Evolutionary conservation across 2,329 filamentous ascomycete genomes (phyloP).

Genomic region (Blastomyces silverae): DNA sequence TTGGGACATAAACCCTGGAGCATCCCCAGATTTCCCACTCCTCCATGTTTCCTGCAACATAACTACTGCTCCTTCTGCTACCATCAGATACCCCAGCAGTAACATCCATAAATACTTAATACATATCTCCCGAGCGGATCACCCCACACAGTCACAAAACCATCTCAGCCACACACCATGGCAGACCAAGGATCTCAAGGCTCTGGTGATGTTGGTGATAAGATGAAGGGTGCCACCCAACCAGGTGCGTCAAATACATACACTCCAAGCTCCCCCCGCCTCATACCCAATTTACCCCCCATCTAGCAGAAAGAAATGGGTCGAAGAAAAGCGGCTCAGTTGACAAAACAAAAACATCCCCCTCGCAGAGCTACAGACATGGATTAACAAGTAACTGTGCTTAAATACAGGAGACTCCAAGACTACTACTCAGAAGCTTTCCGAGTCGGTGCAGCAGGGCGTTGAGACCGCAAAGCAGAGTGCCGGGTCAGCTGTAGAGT

Average conservation of each 20-base stretch:
- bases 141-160: not conserved
- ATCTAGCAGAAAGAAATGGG: slow-evolving; percentile 1
- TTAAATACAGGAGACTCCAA: slow-evolving; percentile 20
- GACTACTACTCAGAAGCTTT: slow-evolving; percentile 20
- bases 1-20: not conserved
- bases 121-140: not conserved
- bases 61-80: not conserved
- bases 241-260: slow-evolving; percentile 2
- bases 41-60: not conserved
- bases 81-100: not conserved
- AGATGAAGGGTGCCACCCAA: slow-evolving; percentile 5
- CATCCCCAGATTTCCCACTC: not conserved
- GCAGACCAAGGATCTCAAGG: slow-evolving; percentile 5
- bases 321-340: not conserved
- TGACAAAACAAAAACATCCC: not conserved
- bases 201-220: slow-evolving; percentile 2
- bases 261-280: not conserved
- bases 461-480: slow-evolving; percentile 17
- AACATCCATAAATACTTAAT: not conserved
- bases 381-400: not conserved
- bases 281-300: not conserved
- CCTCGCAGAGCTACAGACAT: not conserved
- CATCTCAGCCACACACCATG: not conserved
- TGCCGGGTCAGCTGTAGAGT: slow-evolving; percentile 13
- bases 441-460: slow-evolving; percentile 17